Conservation (phyloP, 169 alveolate genomes). For the Eimeria brunetti region DNA sequence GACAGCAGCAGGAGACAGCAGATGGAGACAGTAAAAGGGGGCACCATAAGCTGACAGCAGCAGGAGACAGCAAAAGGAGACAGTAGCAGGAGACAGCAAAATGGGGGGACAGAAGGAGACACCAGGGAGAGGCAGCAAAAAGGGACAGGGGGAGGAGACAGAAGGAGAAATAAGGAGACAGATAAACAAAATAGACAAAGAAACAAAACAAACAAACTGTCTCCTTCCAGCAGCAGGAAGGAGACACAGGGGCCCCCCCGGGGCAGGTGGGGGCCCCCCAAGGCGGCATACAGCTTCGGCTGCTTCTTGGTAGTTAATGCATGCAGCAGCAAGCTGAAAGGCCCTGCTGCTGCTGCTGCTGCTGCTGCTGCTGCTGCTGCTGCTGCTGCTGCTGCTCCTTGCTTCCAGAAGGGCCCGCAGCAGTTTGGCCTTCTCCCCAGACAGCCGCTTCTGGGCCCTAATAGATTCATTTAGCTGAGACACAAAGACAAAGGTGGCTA, state of each 20-base stretch:
- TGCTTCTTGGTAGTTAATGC: not conserved
- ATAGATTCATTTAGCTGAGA: slow-evolving; percentile 10
- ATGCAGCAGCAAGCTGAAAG: not conserved
- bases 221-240: no score
- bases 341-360: no score
- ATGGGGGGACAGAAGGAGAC: not conserved
- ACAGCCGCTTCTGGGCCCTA: not conserved
- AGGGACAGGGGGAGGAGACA: not conserved
- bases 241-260: no score
- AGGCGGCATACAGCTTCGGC: slow-evolving; percentile 31
- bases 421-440: slow-evolving; percentile 22
- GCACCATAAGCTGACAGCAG: not conserved
- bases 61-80: slow-evolving; percentile 5
- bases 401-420: not conserved
- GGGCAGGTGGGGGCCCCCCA: no score
- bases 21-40: no score
- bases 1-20: no score
- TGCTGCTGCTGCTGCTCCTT: not conserved
- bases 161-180: no score
- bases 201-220: no score
- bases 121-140: not conserved
- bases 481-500: no score
- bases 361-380: not conserved
- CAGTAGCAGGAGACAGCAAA: not conserved
- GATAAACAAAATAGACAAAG: no score